Evolutionary conservation across 495 filamentous ascomycete species (phyloP), one percentile per base, ranked within the genome.

Genomic region (Aspergillus bridgeri): DNA sequence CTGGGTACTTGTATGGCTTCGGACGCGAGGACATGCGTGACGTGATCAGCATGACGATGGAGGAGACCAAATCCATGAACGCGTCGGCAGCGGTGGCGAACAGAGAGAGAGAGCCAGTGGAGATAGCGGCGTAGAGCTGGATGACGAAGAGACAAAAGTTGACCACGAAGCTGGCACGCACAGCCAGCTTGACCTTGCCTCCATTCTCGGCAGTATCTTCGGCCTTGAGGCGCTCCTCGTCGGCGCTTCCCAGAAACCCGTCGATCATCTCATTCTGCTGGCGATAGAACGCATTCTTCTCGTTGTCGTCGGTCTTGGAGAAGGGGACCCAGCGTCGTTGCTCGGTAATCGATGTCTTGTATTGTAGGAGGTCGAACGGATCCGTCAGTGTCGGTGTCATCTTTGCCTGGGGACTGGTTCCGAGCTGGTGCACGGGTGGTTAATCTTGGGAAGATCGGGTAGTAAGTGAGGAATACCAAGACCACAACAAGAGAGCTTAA

Each of bases 21-120:
- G 79, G 76, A 22, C 79, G 70, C 0, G 74, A 68, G 15, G 81
- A 81, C 58, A 83, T 59, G 43, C 74, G 69, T 0, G 79, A 81
- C 5, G 79, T 81, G 57, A 79, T 67, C 23, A 81, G 70, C 76
- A 83, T 83, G 58, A 82, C 78, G 58, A 79, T 73, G 23, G 80
- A 83, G 23, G 79, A 81, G 6, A 83, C 79, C n/a, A 83, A 75
- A 51, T 84, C 80, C 80, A 83, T 82, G 62, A 83, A 83, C 22
- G 81, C 79, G 66, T 83, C 81, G 53, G 81, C 80, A 47, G 81
- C 79, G 51, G 81, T 83, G 42, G 79, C 81, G 57, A 84, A 84
- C 4, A 83, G 73, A 60, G 79, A 73, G 21, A 82, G 71, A 11
- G 81, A 82, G 23, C 81, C 79, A 15, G 81, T 84, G 29, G 79